Evolutionary conservation across 106 monocot species (phyloP).

Genomic region (Acorus gramineus): DNA sequence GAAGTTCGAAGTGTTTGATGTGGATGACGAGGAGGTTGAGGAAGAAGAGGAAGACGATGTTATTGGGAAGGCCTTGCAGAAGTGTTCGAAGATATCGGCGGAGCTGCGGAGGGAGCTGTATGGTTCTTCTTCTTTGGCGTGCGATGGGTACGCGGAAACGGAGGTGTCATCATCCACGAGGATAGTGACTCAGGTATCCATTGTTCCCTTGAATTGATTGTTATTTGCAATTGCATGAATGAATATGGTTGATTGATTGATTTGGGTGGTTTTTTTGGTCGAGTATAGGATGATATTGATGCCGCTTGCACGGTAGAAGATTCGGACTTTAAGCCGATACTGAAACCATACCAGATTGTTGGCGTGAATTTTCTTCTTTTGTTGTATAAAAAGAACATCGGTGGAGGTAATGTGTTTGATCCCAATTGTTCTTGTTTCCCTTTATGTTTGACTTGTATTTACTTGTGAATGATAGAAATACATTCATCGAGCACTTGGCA

Average conservation of each 20-base stretch:
- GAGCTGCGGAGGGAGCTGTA: conserved; percentile 60
- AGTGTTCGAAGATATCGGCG: conserved; percentile 70
- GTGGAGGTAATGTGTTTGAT: conserved; percentile 53
- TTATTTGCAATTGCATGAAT: background rate
- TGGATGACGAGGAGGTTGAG: background rate
- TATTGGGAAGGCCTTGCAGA: conserved; percentile 71
- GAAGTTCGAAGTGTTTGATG: too few relatives aligned
- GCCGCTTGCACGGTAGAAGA: conserved; percentile 45
- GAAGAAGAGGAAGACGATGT: conserved; percentile 47
- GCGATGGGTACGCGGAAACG: conserved; percentile 72
- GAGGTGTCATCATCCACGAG: conserved; percentile 48
- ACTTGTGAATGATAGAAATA: too few relatives aligned
- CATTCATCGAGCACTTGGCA: too few relatives aligned
- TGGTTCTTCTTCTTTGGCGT: conserved; percentile 44
- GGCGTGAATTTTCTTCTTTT: conserved; percentile 95
- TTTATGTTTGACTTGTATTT: too few relatives aligned
- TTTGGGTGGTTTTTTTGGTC: background rate
- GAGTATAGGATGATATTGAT: conserved; percentile 63
- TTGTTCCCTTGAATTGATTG: background rate
- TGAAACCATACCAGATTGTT: conserved; percentile 97
- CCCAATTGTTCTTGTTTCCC: background rate
- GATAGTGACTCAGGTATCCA: conserved; percentile 75
- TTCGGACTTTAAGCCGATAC: conserved; percentile 49
- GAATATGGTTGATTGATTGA: too few relatives aligned
- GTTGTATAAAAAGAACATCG: conserved; percentile 72